A percentile compares a stretch with the other conserved stretches of the same genome.
These are phyloP conservation scores for Powellomyces hirtus DNA, from an alignment of 192 early-diverging fungal species.

Conservation along the genomic window DNA sequence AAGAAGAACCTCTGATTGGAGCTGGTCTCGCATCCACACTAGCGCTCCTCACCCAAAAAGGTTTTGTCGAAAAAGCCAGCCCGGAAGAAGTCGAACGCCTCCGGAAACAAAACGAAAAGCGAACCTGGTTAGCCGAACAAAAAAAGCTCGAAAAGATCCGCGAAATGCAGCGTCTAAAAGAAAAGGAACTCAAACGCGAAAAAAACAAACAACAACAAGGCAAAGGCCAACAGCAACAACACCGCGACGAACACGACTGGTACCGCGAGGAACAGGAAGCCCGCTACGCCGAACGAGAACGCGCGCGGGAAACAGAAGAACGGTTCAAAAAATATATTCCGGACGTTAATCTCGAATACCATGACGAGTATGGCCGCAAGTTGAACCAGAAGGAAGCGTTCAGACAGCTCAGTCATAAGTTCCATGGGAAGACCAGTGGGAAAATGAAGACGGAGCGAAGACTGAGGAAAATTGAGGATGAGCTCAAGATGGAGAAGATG, in stretches of 20 bases:
- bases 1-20: conserved; percentile 80
- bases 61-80: conserved; percentile 59
- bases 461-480: conserved; percentile 77
- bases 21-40: conserved; percentile 80
- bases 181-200: conserved; percentile 60
- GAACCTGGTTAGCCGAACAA: conserved; percentile 73
- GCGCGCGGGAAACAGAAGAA: conserved; percentile 47
- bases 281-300: conserved; percentile 37
- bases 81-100: conserved; percentile 71
- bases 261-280: conserved; percentile 34
- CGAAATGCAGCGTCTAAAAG: conserved; percentile 64
- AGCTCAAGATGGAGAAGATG: conserved; percentile 72
- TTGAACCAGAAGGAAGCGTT: conserved; percentile 91
- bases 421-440: conserved; percentile 92
- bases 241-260: conserved; percentile 60
- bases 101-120: conserved; percentile 52
- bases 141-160: conserved; percentile 45
- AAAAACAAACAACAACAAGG: conserved; percentile 42
- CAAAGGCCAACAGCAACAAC: conserved; percentile 38
- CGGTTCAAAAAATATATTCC: conserved; percentile 91
- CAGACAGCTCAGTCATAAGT: conserved; percentile 85
- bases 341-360: conserved; percentile 84
- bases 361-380: conserved; percentile 81
- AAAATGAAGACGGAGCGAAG: conserved; percentile 94
- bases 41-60: conserved; percentile 76